These are phyloP conservation scores for Metarhizium album DNA, from an alignment of 2,329 filamentous ascomycete species.

Conservation along the genomic window DNA sequence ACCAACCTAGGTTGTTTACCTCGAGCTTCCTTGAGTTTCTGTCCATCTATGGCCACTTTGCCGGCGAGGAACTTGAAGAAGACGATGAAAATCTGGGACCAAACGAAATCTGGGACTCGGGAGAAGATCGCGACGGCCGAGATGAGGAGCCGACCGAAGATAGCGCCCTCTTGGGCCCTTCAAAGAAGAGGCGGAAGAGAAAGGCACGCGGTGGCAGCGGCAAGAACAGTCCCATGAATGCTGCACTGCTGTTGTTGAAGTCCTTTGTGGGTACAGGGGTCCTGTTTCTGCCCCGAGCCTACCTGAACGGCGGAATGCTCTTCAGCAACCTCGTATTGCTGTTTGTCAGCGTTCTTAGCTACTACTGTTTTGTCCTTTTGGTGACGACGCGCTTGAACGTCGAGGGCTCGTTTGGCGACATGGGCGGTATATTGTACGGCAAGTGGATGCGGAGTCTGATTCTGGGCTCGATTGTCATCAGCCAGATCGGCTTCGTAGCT, in stretches of 20 bases:
- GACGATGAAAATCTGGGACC: conserved; percentile 82
- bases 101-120: conserved; percentile 85
- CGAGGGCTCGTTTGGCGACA: conserved; percentile 93
- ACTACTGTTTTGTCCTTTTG: conserved; percentile 94
- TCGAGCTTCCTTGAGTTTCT: conserved; percentile 94
- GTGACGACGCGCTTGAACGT: conserved; percentile 77
- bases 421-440: conserved; percentile 85
- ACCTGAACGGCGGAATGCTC: conserved; percentile 92
- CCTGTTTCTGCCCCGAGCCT: conserved; percentile 83
- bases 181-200: conserved; percentile 61
- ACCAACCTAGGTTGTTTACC: conserved; percentile 56
- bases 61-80: conserved; percentile 91
- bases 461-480: conserved; percentile 83
- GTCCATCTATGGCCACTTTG: conserved; percentile 92
- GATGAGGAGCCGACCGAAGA: conserved; percentile 77
- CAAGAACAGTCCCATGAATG: conserved; percentile 67
- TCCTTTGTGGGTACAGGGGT: conserved; percentile 97
- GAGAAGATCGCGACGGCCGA: conserved; percentile 57
- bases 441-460: conserved; percentile 83
- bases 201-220: conserved; percentile 64
- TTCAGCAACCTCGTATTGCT: conserved; percentile 92
- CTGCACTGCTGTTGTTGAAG: conserved; percentile 79
- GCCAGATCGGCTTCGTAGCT: conserved; percentile 88
- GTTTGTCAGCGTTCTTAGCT: conserved; percentile 74
- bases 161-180: conserved; percentile 71